Evolutionary conservation across 352 stramenopile species (phyloP), one percentile per base, ranked within the genome.

Genomic region (Globisporangium radiosum): DNA sequence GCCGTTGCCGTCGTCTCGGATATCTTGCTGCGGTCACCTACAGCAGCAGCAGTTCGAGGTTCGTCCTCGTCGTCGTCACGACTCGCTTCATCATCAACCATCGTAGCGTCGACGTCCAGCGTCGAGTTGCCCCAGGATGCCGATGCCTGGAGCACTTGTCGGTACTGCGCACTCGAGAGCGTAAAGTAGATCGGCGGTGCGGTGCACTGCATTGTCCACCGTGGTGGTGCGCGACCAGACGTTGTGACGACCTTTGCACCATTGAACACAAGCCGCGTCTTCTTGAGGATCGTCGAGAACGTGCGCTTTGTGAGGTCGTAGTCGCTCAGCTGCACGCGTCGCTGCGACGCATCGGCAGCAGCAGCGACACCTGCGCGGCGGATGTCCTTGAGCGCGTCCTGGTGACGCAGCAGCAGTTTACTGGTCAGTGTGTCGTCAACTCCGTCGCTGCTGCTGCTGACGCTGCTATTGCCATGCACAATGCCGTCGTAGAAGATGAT

Each of bases 141-240:
- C n/a, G 78, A 88, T 37, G 78, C 75, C 47, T 83, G 73, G 10
- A 89, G 43, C 8, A 90, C 72, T 64, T 91, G 79, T 7, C 80
- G 70, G 33, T 88, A 88, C 58, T 91, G 81, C 1, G 72, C 63
- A 52, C 72, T 88, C 0, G 77, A 87, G 14, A 91, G 64, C 0
- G 77, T 81, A 52, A 91, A 87, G 50, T 83, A 86, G 36, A 91
- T 85, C 0, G 81, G 81, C n/a, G 81, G 81, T 14, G 74, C 75
- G 5, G 69, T 87, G 51, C 81, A 87, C 33, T 81, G 78, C 65
- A 85, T 79, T 33, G 64, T 45, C 81, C 79, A 91, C 36, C 78
- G 81, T 4, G 78, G 69, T 5, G 78, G 69, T 7, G 73, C 56
- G 2, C 71, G 59, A n/a, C 76, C 65, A 33, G 25, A 33, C 1